phyloP scores from a whole-genome alignment of 352 stramenopile genomes.

The Peronosclerospora sorghi region DNA sequence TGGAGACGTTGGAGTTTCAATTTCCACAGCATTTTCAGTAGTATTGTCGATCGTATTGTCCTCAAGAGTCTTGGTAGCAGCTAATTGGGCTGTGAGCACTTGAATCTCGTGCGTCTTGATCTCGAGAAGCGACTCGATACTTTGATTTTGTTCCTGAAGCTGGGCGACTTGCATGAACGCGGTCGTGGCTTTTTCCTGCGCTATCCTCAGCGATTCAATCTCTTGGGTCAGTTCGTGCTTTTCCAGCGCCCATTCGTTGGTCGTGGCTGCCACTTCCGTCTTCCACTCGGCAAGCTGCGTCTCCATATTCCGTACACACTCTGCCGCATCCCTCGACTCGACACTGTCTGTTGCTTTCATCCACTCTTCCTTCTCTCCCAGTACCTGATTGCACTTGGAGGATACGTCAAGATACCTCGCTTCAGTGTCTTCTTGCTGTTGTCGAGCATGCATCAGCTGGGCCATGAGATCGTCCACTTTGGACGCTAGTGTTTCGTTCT shows the following conservation, averaged over 20 bases:
- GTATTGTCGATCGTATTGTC: too few relatives aligned
- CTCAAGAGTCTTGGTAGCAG: conserved; percentile 6
- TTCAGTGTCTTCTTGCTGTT: conserved; percentile 51
- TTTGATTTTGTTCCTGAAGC: conserved; percentile 35
- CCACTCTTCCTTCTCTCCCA: conserved; percentile 28
- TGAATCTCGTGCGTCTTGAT: conserved; percentile 40
- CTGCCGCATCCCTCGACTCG: too few relatives aligned
- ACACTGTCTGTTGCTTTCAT: conserved; percentile 12
- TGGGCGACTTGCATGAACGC: conserved; percentile 25
- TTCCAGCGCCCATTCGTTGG: conserved; percentile 11
- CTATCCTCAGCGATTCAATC: conserved; percentile 14
- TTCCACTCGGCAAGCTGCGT: conserved; percentile 6
- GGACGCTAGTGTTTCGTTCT: conserved; percentile 16
- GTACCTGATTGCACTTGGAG: conserved; percentile 46
- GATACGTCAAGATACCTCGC: conserved; percentile 44
- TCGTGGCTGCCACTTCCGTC: conserved; percentile 2
- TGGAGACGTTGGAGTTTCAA: too few relatives aligned
- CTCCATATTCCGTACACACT: conserved; percentile 1
- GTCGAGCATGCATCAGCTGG: conserved; percentile 26
- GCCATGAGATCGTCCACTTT: conserved; percentile 38
- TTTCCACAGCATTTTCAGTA: too few relatives aligned
- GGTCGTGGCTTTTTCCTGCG: conserved; percentile 9
- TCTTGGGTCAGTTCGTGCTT: conserved; percentile 15
- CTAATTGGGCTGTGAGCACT: conserved; percentile 23
- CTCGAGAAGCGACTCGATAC: conserved; percentile 34